phyloP scores from a whole-genome alignment of 228 moss, liverwort and hornwort genomes.

The Sphagnum magellanicum region DNA sequence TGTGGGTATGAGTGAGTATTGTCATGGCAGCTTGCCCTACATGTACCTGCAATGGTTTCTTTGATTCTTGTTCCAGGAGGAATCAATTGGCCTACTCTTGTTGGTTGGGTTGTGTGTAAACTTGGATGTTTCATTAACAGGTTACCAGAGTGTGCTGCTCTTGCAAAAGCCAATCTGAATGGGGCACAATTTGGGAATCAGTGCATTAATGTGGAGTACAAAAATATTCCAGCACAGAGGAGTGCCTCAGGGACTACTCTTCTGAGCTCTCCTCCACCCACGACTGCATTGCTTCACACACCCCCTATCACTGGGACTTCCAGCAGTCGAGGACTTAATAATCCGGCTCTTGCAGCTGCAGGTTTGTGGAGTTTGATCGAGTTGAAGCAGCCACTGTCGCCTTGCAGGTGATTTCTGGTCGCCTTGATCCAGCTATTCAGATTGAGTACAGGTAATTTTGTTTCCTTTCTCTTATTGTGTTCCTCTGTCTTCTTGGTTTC shows the following conservation, averaged over 20 bases:
- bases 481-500: background rate
- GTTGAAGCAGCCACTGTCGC: constrained; percentile 95
- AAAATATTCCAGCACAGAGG: constrained; percentile 70
- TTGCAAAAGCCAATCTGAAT: constrained; percentile 77
- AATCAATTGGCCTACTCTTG: too few species aligned
- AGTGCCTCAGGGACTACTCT: constrained; percentile 40
- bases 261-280: constrained; percentile 74
- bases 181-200: constrained; percentile 91
- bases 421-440: constrained; percentile 90
- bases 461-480: background rate
- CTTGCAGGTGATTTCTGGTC: constrained; percentile 76
- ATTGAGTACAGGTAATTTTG: constrained; percentile 87
- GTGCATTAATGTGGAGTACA: constrained; percentile 91
- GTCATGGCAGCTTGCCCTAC: background rate
- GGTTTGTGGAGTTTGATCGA: constrained; percentile 97
- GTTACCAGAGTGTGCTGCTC: constrained; percentile 75
- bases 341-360: constrained; percentile 70
- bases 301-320: constrained; percentile 62
- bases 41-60: too few species aligned
- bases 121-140: constrained; percentile 12
- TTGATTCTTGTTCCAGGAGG: too few species aligned
- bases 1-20: background rate
- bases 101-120: too few species aligned
- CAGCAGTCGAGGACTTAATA: constrained; percentile 57
- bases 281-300: constrained; percentile 56